Conservation (phyloP, 1,139 yeast genomes). For the Meyerozyma elateridarum region DNA sequence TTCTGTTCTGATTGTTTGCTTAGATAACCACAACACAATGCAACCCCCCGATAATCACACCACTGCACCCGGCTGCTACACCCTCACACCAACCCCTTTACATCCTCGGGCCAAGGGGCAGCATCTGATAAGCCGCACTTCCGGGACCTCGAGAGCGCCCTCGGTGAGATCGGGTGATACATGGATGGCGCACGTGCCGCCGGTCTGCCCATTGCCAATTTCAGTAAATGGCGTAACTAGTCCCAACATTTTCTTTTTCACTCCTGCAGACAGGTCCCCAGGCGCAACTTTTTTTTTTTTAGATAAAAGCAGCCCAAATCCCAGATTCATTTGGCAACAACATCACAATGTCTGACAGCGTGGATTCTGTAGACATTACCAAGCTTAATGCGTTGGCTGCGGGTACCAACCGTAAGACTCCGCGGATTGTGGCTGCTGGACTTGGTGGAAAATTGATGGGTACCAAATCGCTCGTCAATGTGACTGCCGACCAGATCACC, state of each 20-base stretch:
- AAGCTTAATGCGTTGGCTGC: slow-evolving; percentile 85
- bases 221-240: neutral
- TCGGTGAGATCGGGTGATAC: neutral
- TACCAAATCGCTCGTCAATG: slow-evolving; percentile 62
- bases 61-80: too few relatives aligned
- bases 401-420: slow-evolving; percentile 68
- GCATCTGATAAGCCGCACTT: too few relatives aligned
- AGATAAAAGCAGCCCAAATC: neutral
- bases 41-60: too few relatives aligned
- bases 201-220: neutral
- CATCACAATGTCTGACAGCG: slow-evolving; percentile 11
- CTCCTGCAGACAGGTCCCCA: too few relatives aligned
- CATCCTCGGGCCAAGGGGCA: too few relatives aligned
- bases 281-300: neutral
- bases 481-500: slow-evolving; percentile 60
- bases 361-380: slow-evolving; percentile 64
- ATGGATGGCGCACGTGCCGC: neutral
- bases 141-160: neutral
- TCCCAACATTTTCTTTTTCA: slow-evolving; percentile 5
- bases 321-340: slow-evolving; percentile 1
- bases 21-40: too few relatives aligned
- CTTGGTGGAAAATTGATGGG: slow-evolving; percentile 79
- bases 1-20: too few relatives aligned
- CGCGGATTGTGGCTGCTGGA: slow-evolving; percentile 73
- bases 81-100: slow-evolving; percentile 1